Percentiles rank a stretch among this genome's conserved stretches.
Conservation (phyloP, 2,329 filamentous ascomycete genomes). For the Arthrocladium fulminans region DNA sequence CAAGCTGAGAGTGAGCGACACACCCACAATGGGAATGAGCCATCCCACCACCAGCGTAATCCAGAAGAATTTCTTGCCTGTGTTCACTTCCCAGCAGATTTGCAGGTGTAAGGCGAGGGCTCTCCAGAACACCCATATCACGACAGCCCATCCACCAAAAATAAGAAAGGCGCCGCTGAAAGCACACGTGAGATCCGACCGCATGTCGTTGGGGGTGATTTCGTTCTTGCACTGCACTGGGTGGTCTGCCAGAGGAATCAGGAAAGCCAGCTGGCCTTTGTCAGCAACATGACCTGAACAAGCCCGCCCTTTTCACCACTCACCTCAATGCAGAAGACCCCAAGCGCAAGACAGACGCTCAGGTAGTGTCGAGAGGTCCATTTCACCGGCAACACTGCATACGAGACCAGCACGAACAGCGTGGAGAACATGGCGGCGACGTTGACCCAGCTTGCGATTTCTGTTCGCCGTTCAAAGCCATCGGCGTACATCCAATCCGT, state of each 20-base stretch:
- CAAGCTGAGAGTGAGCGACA: constrained; percentile 66
- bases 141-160: constrained; percentile 72
- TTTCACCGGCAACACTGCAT: constrained; percentile 69
- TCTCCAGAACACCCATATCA: constrained; percentile 86
- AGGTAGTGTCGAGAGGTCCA: constrained; percentile 90
- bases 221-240: constrained; percentile 77
- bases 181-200: constrained; percentile 69
- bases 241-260: constrained; percentile 70
- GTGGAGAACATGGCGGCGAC: constrained; percentile 64
- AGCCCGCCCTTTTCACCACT: no score
- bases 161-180: constrained; percentile 80
- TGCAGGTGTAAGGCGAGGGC: constrained; percentile 89
- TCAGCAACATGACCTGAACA: neutral
- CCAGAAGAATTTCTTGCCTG: constrained; percentile 85
- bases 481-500: constrained; percentile 64
- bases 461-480: constrained; percentile 48
- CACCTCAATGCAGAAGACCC: constrained; percentile 70
- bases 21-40: constrained; percentile 68
- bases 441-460: constrained; percentile 72
- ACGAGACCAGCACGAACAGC: constrained; percentile 69
- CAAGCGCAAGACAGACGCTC: constrained; percentile 74
- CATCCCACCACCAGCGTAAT: constrained; percentile 71
- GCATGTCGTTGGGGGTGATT: constrained; percentile 93
- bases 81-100: constrained; percentile 92
- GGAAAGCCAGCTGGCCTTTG: constrained; percentile 64